Evolutionary conservation across 352 stramenopile species (phyloP).

Genomic region (Blastocystis sp.): DNA sequence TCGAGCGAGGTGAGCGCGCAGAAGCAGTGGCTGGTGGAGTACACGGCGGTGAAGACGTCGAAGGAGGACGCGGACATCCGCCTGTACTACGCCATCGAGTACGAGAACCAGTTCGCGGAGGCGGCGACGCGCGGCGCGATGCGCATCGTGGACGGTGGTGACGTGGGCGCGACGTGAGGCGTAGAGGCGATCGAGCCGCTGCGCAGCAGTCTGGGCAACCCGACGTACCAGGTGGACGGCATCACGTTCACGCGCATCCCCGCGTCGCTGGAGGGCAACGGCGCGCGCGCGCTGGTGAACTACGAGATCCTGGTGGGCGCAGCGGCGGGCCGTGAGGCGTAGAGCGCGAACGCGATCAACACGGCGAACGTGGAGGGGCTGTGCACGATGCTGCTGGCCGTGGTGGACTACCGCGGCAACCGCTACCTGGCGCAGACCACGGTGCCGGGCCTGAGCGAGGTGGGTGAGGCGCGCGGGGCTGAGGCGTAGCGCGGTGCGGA

Average conservation of each 20-base stretch:
- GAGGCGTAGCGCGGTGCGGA: neutral
- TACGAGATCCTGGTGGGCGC: conserved; percentile 12
- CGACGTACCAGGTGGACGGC: conserved; percentile 6
- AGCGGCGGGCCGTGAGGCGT: neutral
- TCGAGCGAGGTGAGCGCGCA: neutral
- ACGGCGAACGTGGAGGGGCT: conserved; percentile 15
- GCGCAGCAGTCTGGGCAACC: neutral
- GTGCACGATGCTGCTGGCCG: conserved; percentile 6
- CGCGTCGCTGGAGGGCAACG: neutral
- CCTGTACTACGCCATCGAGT: neutral
- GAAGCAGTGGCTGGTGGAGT: conserved; percentile 14
- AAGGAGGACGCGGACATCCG: neutral
- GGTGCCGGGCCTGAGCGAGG: conserved; percentile 32
- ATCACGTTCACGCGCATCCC: conserved; percentile 33
- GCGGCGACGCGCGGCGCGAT: conserved; percentile 17
- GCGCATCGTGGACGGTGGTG: conserved; percentile 37
- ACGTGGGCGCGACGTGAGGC: neutral
- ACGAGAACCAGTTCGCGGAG: conserved; percentile 38
- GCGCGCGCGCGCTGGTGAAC: conserved; percentile 4
- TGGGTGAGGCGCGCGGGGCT: neutral
- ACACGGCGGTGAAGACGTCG: neutral
- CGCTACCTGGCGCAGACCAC: conserved; percentile 50
- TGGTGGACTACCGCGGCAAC: conserved; percentile 37
- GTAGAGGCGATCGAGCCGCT: neutral
- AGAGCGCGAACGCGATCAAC: conserved; percentile 2